Evolutionary conservation across 169 alveolate species (phyloP), one percentile per base, ranked within the genome.

Genomic region (Eimeria brunetti): DNA sequence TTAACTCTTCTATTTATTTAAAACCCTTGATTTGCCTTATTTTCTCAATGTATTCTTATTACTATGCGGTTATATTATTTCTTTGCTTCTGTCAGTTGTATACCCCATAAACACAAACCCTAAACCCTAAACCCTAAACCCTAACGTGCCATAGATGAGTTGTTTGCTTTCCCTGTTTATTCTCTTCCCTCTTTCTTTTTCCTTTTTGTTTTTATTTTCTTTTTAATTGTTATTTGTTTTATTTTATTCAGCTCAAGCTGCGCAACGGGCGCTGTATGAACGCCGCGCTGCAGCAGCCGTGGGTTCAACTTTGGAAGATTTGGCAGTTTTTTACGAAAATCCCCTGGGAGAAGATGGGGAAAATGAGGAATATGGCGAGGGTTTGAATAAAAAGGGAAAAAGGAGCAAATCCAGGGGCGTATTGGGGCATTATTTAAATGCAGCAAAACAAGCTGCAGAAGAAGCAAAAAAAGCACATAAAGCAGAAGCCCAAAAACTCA

Each of bases 401-500:
- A 60, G 22, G 4, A 12, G 3, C 36, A 36, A 51, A 51, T 53
- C 69, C n/a, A 44, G 27, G 38, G 75, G 75, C 27, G 88, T 89
- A 16, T 80, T 92, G 46, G 64, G 84, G 7, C 88, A 73, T n/a
- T 92, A 92, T 51, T 80, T 92, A 41, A 92, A 92, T 64, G 96
- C 96, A 3, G 96, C 96, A 33, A 92, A 84, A 53, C 96, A 92
- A 80, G 96, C 96, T 11, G 90, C 96, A 44, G 96, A 92, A 36
- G 88, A 88, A 38, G 86, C 92, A 27, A 49, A 44, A 71, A 92
- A 83, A 58, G 71, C 67, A 53, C 73, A 51, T 30, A 88, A 60
- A 71, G 92, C 93, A 20, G 58, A 81, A 53, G 93, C 96, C 27
- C 93, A 92, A n/a, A 88, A 62, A 27, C 88, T 88, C 33, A 71